Base-by-base conservation (phyloP, 2,329 filamentous ascomycete species). In the Epichloe coenophiala region DNA sequence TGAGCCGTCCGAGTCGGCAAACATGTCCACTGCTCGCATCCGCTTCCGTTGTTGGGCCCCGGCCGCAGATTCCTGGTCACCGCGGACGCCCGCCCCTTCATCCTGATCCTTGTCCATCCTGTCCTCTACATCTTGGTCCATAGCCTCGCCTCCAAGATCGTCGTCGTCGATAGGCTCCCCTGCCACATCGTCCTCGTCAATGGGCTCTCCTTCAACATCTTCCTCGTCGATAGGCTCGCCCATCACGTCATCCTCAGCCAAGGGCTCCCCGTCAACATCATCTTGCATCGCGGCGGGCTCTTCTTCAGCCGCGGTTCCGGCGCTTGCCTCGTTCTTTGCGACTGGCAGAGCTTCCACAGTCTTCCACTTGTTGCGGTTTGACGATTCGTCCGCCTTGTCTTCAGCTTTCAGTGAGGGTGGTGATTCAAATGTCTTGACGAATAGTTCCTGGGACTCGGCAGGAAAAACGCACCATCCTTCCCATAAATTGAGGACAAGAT, bases 1-100 rank as follows among this genome's bases (percentile, higher is more conserved):
- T 12, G 61, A 64, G 13, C 66, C 76, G 57, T 86, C 86, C 4
- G 83, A 86, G 63, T 86, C 84, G 11, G 84, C 86, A 77, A 93
- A 94, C 86, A 93, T 90, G 62, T 93, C 87, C 57, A 86, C 85
- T 4, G 87, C 86, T 57, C 81, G 81, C 65, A 87, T 84, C 54
- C 84, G 76, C 61, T 78, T 84, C 58, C 77, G 72, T 56, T 71
- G 61, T 51, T 64, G 66, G 45, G 55, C 52, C 46, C 58, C 53
- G 55, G 65, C 33, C 49, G 60, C 60, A 49, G 71, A 65, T 52
- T 63, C 60, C 31, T 65, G 63, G 15, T 64, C 63, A 50, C 62
- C 61, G 33, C 65, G 65, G 31, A 19, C 35, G 9, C 11, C 43
- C 27, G 40, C 42, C 9, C 49, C 69, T 40, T 78, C 74, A 51